Percentiles rank a stretch among this genome's conserved stretches.
phyloP scores from a whole-genome alignment of 2,329 filamentous ascomycete species.

The Blastomyces emzantsi region DNA sequence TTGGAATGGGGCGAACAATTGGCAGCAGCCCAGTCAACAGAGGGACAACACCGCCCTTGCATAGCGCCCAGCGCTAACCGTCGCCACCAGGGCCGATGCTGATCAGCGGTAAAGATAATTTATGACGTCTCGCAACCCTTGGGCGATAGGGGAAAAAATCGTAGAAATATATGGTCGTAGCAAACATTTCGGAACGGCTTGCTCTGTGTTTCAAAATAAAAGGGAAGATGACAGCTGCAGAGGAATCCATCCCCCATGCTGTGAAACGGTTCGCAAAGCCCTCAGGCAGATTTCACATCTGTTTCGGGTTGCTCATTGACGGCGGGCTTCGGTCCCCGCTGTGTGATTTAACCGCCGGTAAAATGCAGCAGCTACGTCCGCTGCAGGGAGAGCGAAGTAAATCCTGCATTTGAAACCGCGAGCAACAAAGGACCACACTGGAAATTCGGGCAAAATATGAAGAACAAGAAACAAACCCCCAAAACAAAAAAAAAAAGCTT shows the following conservation, averaged over 20 bases:
- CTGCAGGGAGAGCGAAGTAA: background rate
- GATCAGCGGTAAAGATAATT: background rate
- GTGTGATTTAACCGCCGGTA: background rate
- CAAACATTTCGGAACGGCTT: background rate
- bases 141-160: background rate
- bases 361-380: background rate
- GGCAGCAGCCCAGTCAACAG: background rate
- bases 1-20: background rate
- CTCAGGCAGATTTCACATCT: background rate
- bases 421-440: background rate
- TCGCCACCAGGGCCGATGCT: slow-evolving; percentile 1
- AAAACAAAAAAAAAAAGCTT: slow-evolving; percentile 24
- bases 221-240: background rate
- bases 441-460: slow-evolving; percentile 12
- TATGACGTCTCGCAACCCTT: background rate
- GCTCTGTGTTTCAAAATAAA: background rate
- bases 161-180: background rate
- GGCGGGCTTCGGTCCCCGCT: background rate
- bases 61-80: slow-evolving; percentile 1
- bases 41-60: slow-evolving; percentile 3
- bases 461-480: slow-evolving; percentile 2
- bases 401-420: slow-evolving; percentile 5
- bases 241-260: background rate
- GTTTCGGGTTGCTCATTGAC: background rate
- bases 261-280: background rate